Conservation (phyloP, 768 basidiomycete genomes). For the Phanerochaete sordida region DNA sequence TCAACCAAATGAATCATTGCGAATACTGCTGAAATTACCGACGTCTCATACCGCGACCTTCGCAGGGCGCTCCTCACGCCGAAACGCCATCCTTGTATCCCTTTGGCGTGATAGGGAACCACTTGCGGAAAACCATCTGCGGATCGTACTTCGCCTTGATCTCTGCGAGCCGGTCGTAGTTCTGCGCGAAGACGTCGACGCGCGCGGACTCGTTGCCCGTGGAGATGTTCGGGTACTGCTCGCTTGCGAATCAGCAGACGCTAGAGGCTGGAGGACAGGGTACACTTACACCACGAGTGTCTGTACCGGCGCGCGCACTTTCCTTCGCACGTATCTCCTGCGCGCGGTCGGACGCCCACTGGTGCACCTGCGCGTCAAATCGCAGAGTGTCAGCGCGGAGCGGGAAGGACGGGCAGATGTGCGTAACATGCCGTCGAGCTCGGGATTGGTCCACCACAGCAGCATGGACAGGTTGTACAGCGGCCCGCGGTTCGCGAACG, state of each 20-base stretch:
- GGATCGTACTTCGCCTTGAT: constrained; percentile 15
- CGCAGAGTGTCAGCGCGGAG: no score
- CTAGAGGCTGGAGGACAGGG: no score
- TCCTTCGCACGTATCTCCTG: neutral
- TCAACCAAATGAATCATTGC: no score
- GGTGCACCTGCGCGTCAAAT: neutral
- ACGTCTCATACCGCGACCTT: no score
- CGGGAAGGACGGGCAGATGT: no score
- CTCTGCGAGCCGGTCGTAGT: constrained; percentile 10
- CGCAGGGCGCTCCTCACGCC: no score
- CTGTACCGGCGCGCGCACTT: neutral
- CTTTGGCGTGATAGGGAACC: constrained; percentile 8
- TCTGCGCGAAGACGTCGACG: constrained; percentile 9
- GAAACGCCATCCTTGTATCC: no score
- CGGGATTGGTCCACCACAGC: constrained; percentile 5
- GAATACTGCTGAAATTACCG: no score
- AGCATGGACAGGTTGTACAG: constrained; percentile 1
- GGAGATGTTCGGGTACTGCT: constrained; percentile 7
- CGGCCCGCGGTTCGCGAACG: constrained; percentile 7
- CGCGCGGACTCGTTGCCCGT: constrained; percentile 5
- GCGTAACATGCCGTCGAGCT: neutral
- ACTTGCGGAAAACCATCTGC: constrained; percentile 8
- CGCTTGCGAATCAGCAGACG: no score
- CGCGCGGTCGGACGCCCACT: neutral
- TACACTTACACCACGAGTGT: neutral